phyloP scores from a whole-genome alignment of 2,329 filamentous ascomycete species.

The Phaeosphaeriaceae sp. region DNA sequence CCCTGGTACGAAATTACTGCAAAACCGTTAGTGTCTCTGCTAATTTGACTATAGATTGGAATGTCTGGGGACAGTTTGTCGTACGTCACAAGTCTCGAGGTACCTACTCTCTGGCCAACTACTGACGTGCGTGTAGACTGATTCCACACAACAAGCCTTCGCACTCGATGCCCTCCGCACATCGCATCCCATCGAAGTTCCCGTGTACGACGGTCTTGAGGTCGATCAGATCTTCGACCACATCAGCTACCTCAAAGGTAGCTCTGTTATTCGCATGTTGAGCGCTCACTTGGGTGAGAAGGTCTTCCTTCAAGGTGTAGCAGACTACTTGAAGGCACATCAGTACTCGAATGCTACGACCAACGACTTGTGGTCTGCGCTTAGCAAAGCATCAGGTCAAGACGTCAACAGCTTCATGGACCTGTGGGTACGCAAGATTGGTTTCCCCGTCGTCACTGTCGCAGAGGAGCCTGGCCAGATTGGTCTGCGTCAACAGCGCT shows the following conservation, averaged over 20 bases:
- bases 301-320: constrained; percentile 88
- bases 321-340: constrained; percentile 86
- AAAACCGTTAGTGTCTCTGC: not conserved
- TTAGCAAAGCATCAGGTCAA: constrained; percentile 85
- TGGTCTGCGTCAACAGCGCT: constrained; percentile 83
- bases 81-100: constrained; percentile 66
- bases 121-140: constrained; percentile 67
- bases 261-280: constrained; percentile 95
- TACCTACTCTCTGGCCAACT: constrained; percentile 49
- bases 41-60: constrained; percentile 73
- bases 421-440: constrained; percentile 94
- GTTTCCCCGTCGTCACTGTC: constrained; percentile 89
- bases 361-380: constrained; percentile 86
- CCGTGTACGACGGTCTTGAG: constrained; percentile 90
- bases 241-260: constrained; percentile 96
- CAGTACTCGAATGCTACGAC: constrained; percentile 91
- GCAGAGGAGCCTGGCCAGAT: constrained; percentile 85
- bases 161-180: constrained; percentile 87
- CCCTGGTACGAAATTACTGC: constrained; percentile 61
- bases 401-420: constrained; percentile 90
- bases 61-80: constrained; percentile 97
- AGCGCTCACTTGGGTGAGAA: constrained; percentile 88
- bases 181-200: constrained; percentile 95
- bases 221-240: constrained; percentile 98
- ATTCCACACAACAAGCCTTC: constrained; percentile 92